Evolutionary conservation across 2,329 filamentous ascomycete species (phyloP), one percentile per base, ranked within the genome.

Genomic region (Phoma herbarum): DNA sequence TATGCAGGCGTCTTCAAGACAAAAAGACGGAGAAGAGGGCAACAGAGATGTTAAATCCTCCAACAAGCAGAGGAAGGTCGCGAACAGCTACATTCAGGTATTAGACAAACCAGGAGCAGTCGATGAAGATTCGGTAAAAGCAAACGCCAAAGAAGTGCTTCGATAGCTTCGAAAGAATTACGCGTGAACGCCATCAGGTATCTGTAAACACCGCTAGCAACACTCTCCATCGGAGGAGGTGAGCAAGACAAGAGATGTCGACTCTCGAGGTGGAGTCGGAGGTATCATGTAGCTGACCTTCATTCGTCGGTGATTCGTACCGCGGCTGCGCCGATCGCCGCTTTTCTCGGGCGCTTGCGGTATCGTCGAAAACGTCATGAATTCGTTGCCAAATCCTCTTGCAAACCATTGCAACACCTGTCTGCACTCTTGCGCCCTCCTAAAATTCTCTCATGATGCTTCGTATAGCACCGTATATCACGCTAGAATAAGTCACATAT

Each of bases 401-500:
- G 46, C 39, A 41, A 22, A 33, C 16, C 25, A 59, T 54, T 52
- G 33, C 51, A 46, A 45, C 46, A 45, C 41, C 22, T 14, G n/a
- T 42, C 10, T 37, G 18, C 49, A 12, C 18, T 22, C 39, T 37
- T 18, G 25, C 35, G 31, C 44, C 25, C 5, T 22, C 5, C 2
- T 31, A 1, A 12, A 10, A 23, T 16, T 26, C 46, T 14, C 57
- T 56, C 58, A 60, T 52, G 44, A 60, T 60, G 58, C 58, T 57
- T 28, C 42, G 49, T 18, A 49, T n/a, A 44, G 29, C 35, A 18
- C 37, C 20, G 3, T 26, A 18, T 44, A 59, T 45, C 35, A 59
- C 39, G 16, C 48, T 61, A 69, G 70, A 74, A 52, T 61, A 67
- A 63, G 60, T 61, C 31, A 68, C 48, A 44, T 10, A 47, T 68